Base-by-base conservation (phyloP, 108 stramenopile species). In the Nannochloropsis salina region DNA sequence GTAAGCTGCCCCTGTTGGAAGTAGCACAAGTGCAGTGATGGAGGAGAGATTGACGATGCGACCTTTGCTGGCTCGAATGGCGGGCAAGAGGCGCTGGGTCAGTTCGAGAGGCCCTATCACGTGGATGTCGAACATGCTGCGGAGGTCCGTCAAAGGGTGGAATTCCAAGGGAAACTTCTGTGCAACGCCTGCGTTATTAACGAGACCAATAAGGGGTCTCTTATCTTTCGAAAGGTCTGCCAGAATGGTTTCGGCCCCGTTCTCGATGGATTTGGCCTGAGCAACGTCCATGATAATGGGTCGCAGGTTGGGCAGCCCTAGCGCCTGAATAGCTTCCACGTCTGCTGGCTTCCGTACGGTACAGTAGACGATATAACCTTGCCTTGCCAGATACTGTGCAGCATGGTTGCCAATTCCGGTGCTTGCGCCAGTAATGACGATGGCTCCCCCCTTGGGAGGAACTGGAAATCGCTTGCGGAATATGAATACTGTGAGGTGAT, bases 241-340 rank as follows among this genome's bases (percentile, higher is more conserved):
- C 18, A 45, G 42, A 21, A 82, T 45, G 18, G 18, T 15, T 82
- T 82, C 21, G 44, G 44, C 9, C 20, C 44, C 82, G 42, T 15
- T 44, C 5, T 44, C 82, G 82, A 43, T 44, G 15, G 82, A n/a
- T 15, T 15, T 20, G 44, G 42, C 20, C 20, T 3, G 15, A 21
- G 82, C 44, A 15, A 82, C 21, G 82, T 82, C 82, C 82, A 82
- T 82, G 44, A 82, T 44, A n/a, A 82, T 45, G 82, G 82, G 82
- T 44, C 42, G 42, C 15, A 82, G 42, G 4, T 82, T 43, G 20
- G 18, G 18, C 20, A 44, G 42, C 15, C 44, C 44, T 8, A 82
- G 21, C 5, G 82, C 42, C 21, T 43, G 5, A 21, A 82, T 15
- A 20, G 44, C 44, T 20, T 15, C 21, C 20, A 21, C 82, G 21